Percentiles rank a stretch among this genome's conserved stretches.
These are phyloP conservation scores for Babesia caballi DNA, from an alignment of 169 alveolate species.

Conservation along the genomic window DNA sequence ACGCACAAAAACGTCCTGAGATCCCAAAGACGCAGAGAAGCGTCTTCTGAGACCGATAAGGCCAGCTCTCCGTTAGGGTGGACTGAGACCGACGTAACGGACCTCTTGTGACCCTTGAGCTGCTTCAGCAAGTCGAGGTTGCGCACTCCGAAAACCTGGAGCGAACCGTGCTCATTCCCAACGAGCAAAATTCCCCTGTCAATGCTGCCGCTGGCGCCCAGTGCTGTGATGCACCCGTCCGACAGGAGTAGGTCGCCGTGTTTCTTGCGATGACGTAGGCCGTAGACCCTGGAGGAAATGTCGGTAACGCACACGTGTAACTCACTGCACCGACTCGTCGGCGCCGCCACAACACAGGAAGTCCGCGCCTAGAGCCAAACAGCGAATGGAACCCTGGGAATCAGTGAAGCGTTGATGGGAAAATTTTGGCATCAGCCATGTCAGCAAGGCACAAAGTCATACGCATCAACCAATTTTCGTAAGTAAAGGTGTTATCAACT, in stretches of 20 bases:
- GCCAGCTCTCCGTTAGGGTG: slow-evolving; percentile 57
- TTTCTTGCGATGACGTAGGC: slow-evolving; percentile 35
- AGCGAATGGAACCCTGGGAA: slow-evolving; percentile 57
- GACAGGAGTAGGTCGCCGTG: slow-evolving; percentile 63
- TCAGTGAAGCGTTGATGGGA: too few species aligned
- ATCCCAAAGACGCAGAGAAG: slow-evolving; percentile 60
- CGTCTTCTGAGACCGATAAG: slow-evolving; percentile 40
- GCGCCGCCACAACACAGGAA: slow-evolving; percentile 63
- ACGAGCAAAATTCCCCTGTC: slow-evolving; percentile 43
- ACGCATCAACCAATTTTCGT: too few species aligned
- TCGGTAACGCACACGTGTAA: neutral
- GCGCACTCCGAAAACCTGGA: slow-evolving; percentile 21
- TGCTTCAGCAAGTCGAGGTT: slow-evolving; percentile 18
- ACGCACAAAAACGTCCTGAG: slow-evolving; percentile 46
- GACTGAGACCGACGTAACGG: slow-evolving; percentile 40
- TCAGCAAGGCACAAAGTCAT: too few species aligned
- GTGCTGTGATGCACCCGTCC: slow-evolving; percentile 56
- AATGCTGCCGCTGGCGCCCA: slow-evolving; percentile 31
- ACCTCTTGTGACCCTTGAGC: slow-evolving; percentile 54
- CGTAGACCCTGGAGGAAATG: slow-evolving; percentile 35
- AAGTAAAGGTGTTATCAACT: too few species aligned
- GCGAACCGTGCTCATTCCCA: slow-evolving; percentile 56
- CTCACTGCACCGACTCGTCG: slow-evolving; percentile 68
- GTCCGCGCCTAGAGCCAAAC: slow-evolving; percentile 36
- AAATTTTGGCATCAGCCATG: too few species aligned